Percentiles rank a stretch among this genome's conserved stretches.
These are phyloP conservation scores for Mucor piriformis DNA, from an alignment of 371 early-diverging fungal species.

Conservation along the genomic window DNA sequence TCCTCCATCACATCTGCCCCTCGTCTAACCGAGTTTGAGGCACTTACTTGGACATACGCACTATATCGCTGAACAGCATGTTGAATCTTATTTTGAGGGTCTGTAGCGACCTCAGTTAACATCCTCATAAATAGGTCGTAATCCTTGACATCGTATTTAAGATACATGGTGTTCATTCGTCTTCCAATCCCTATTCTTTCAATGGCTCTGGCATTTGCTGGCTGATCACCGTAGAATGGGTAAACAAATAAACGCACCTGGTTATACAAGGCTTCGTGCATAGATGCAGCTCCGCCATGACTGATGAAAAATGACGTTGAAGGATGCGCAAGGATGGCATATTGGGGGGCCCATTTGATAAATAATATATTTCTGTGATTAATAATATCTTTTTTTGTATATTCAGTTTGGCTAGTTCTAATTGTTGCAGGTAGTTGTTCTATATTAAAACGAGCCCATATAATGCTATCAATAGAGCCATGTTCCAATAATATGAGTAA, in stretches of 20 bases:
- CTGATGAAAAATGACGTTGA: slow-evolving; percentile 33
- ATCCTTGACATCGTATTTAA: neutral
- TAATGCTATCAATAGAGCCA: slow-evolving; percentile 29
- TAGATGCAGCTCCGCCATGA: slow-evolving; percentile 43
- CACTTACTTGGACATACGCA: slow-evolving; percentile 15
- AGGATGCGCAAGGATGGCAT: slow-evolving; percentile 39
- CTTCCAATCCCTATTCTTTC: slow-evolving; percentile 3
- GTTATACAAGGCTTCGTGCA: slow-evolving; percentile 34
- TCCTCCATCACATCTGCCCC: slow-evolving; percentile 32
- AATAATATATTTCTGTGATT: slow-evolving; percentile 8
- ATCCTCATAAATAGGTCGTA: neutral
- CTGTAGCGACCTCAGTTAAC: neutral
- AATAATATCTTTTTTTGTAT: neutral
- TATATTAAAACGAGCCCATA: slow-evolving; percentile 29
- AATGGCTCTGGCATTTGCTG: slow-evolving; percentile 11
- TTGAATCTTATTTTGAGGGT: slow-evolving; percentile 10
- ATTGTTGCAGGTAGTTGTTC: neutral
- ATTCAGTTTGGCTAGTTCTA: neutral
- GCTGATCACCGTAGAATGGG: slow-evolving; percentile 49
- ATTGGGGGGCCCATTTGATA: slow-evolving; percentile 38
- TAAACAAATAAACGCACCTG: slow-evolving; percentile 32
- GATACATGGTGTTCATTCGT: neutral
- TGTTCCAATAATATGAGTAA: slow-evolving; percentile 17
- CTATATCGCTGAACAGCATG: slow-evolving; percentile 12
- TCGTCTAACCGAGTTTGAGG: slow-evolving; percentile 1